These are phyloP conservation scores for Tetrahymena malaccensis DNA, from an alignment of 73 alveolate species.

Conservation along the genomic window DNA sequence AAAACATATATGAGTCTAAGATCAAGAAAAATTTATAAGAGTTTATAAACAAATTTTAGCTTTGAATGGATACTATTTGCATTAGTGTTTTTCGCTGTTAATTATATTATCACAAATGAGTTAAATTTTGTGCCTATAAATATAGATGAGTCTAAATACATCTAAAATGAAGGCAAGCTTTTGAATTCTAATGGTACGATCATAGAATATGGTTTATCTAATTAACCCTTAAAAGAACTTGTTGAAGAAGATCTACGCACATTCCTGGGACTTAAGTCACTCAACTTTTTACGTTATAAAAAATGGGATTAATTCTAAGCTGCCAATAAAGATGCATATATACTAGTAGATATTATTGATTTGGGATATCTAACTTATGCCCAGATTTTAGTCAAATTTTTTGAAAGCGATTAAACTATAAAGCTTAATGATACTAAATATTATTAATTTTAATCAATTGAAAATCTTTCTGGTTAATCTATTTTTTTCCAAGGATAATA, in stretches of 20 bases:
- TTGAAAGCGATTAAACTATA: background rate
- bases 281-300: background rate
- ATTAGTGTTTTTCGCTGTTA: background rate
- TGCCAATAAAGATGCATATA: background rate
- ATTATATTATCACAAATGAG: background rate
- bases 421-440: background rate
- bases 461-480: background rate
- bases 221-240: background rate
- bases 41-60: background rate
- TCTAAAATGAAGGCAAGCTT: background rate
- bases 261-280: background rate
- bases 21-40: background rate
- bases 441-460: background rate
- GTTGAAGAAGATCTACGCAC: background rate
- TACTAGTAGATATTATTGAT: background rate
- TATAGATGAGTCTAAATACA: background rate
- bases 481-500: background rate
- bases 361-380: background rate
- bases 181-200: background rate
- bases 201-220: background rate
- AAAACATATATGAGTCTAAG: background rate
- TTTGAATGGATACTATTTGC: background rate
- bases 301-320: background rate
- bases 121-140: background rate
- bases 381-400: background rate